Evolutionary conservation across 345 rosid species (phyloP), one percentile per base, ranked within the genome.

Genomic region (Populus deltoides): DNA sequence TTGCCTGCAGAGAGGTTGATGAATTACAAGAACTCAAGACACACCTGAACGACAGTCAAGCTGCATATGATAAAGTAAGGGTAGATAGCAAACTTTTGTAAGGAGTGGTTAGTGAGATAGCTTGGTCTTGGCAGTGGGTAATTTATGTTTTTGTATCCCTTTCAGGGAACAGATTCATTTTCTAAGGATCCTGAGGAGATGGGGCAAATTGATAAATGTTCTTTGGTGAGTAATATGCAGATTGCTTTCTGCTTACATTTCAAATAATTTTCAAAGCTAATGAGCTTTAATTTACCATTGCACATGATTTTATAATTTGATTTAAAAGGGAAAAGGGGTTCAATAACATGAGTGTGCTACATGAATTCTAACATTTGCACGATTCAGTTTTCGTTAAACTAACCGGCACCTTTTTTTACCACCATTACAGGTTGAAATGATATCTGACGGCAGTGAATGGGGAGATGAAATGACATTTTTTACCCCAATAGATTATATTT

Each of bases 1-100:
- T 72, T 13, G 83, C 45, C 63, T 82, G 75, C 92, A 94, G 98
- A 84, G 92, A 94, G 86, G 86, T 94, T 76, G 89, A 91, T 81
- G 94, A 87, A 68, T 75, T 91, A 62, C 92, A 75, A 72, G 88
- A 88, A 82, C 82, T 89, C 77, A 79, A 85, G 76, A 88, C 83
- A 71, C 74, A 72, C 80, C 76, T 86, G 79, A 85, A 81, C 77
- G 73, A 76, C 66, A 86, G 79, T 75, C 90, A 85, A 72, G 80
- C 65, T 59, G 83, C 82, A 61, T 74, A 79, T 49, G 84, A 89
- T 62, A 80, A 86, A 78, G 92, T 90, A 88, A 90, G 94, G 66
- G 81, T 79, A 72, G 75, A 68, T 75, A 29, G 73, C 55, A 53
- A 75, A 33, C 65, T 75, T 78, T 77, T 83, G 76, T 41, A 9